These are phyloP conservation scores for Phlebiopsis flavidoalba DNA, from an alignment of 768 basidiomycete species.

Conservation along the genomic window DNA sequence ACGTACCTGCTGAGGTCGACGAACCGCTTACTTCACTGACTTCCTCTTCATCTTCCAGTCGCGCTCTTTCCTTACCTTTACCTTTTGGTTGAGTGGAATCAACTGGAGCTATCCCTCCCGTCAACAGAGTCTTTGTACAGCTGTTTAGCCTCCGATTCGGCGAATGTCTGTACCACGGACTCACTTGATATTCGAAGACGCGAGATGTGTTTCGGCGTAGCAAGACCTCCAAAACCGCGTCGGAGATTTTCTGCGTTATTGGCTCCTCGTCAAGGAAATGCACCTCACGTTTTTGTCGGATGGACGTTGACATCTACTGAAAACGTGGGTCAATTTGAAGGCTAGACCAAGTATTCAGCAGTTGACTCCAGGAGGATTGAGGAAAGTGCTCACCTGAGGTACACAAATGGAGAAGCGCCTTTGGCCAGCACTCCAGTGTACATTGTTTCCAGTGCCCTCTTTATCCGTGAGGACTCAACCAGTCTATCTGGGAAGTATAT, in stretches of 20 bases:
- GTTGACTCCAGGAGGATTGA: not conserved
- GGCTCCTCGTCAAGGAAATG: conserved; percentile 90
- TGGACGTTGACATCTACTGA: conserved; percentile 97
- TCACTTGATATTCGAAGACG: conserved; percentile 66
- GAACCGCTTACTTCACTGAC: conserved; percentile 26
- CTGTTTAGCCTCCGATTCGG: not conserved
- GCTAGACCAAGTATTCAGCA: conserved; percentile 22
- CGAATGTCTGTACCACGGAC: not conserved
- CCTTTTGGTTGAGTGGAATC: conserved; percentile 21
- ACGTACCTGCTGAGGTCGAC: not conserved
- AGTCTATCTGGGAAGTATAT: conserved; percentile 65
- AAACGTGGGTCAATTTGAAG: conserved; percentile 77
- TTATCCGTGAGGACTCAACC: conserved; percentile 85
- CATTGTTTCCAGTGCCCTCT: conserved; percentile 79
- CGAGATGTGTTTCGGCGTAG: conserved; percentile 56
- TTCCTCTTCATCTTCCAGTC: conserved; percentile 15
- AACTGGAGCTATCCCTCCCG: conserved; percentile 40
- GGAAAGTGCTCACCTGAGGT: conserved; percentile 64
- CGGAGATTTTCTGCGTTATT: conserved; percentile 73
- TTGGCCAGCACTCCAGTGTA: conserved; percentile 83
- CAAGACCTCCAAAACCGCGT: conserved; percentile 63
- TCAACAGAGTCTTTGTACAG: conserved; percentile 51
- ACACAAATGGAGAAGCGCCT: conserved; percentile 87
- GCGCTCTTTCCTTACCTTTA: conserved; percentile 34
- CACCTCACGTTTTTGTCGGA: conserved; percentile 95